phyloP scores from a whole-genome alignment of 2,329 filamentous ascomycete genomes.

The Teratosphaeria nubilosa region DNA sequence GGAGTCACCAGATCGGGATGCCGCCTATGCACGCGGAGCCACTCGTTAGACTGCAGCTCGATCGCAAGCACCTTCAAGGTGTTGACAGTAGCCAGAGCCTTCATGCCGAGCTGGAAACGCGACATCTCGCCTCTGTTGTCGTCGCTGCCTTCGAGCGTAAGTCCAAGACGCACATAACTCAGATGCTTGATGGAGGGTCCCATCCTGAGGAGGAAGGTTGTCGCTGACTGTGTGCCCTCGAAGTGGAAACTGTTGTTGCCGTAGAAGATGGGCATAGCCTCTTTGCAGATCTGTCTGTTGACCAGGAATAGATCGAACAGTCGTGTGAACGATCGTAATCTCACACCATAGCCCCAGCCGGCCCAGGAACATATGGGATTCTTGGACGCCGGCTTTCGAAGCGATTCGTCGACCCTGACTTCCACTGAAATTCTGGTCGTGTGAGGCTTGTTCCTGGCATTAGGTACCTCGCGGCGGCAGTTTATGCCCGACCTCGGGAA shows the following conservation, averaged over 20 bases:
- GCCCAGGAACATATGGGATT: neutral
- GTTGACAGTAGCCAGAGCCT: neutral
- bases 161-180: neutral
- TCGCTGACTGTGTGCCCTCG: neutral
- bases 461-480: neutral
- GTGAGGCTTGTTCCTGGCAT: neutral
- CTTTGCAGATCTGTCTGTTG: slow-evolving; percentile 7
- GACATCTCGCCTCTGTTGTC: neutral
- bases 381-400: no score
- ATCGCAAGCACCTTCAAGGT: neutral
- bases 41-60: neutral
- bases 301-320: slow-evolving; percentile 5
- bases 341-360: neutral
- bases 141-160: neutral
- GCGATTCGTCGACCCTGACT: neutral
- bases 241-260: slow-evolving; percentile 6
- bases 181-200: neutral
- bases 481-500: neutral
- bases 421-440: neutral
- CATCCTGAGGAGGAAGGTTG: neutral
- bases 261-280: slow-evolving; percentile 11
- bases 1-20: neutral
- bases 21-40: neutral
- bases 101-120: neutral
- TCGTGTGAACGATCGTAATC: neutral